phyloP scores from a whole-genome alignment of 2,329 filamentous ascomycete genomes.

The Penicillium olsonii region DNA sequence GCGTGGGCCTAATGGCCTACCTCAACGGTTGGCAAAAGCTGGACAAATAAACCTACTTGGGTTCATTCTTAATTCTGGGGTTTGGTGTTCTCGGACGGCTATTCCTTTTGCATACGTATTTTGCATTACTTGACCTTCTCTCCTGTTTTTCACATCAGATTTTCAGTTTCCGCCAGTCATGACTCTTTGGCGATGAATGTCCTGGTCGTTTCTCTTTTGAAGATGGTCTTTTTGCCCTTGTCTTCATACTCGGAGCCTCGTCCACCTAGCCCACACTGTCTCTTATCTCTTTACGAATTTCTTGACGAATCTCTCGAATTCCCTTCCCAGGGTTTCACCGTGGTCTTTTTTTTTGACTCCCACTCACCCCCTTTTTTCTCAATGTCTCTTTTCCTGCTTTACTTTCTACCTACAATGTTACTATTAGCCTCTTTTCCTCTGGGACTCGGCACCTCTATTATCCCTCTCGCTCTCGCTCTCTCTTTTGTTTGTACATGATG shows the following conservation, averaged over 20 bases:
- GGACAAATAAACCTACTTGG: slow-evolving; percentile 42
- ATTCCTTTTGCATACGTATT: slow-evolving; percentile 20
- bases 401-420: slow-evolving; percentile 21
- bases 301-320: slow-evolving; percentile 14
- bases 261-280: slow-evolving; percentile 23
- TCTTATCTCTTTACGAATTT: slow-evolving; percentile 10
- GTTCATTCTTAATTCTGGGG: slow-evolving; percentile 17
- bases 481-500: slow-evolving; percentile 32
- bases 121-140: slow-evolving; percentile 23
- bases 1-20: slow-evolving; percentile 83
- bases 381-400: slow-evolving; percentile 14
- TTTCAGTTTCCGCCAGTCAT: slow-evolving; percentile 25
- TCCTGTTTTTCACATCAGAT: slow-evolving; percentile 20
- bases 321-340: neutral
- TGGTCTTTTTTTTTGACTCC: slow-evolving; percentile 17
- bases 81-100: slow-evolving; percentile 17
- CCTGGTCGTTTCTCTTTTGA: slow-evolving; percentile 14
- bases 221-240: slow-evolving; percentile 14
- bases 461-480: slow-evolving; percentile 8
- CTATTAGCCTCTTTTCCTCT: slow-evolving; percentile 17
- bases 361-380: slow-evolving; percentile 10
- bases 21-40: slow-evolving; percentile 76
- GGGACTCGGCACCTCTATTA: slow-evolving; percentile 10
- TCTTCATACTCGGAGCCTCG: slow-evolving; percentile 16
- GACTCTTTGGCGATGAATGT: slow-evolving; percentile 25